Evolutionary conservation across 352 stramenopile species (phyloP).

Genomic region (Phytophthora sojae): DNA sequence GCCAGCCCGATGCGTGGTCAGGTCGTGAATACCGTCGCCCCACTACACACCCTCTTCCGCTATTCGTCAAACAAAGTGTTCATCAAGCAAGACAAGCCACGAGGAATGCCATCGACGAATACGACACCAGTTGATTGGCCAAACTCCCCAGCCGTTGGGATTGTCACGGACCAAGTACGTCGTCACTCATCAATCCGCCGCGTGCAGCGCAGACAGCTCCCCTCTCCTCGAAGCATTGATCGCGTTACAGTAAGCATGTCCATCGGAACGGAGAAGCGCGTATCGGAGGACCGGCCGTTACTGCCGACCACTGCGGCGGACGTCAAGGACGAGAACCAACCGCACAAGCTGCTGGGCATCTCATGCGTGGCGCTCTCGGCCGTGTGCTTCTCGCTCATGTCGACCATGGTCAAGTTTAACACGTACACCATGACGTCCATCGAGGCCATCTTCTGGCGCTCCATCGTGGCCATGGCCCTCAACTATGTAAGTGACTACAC

Average conservation of each 20-base stretch:
- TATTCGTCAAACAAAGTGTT: conserved; percentile 4
- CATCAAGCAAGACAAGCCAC: conserved; percentile 2
- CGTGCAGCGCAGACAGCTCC: not conserved
- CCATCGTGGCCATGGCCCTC: conserved; percentile 53
- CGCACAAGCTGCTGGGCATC: conserved; percentile 69
- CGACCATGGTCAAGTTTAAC: conserved; percentile 81
- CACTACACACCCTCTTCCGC: conserved; percentile 28
- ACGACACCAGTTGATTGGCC: conserved; percentile 21
- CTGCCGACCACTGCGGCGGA: conserved; percentile 35
- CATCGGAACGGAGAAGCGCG: conserved; percentile 30
- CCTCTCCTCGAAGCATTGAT: not conserved
- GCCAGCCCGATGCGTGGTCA: too few relatives aligned
- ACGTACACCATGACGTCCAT: conserved; percentile 83
- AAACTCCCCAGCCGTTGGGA: conserved; percentile 20
- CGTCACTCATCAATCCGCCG: conserved; percentile 26
- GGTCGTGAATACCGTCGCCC: too few relatives aligned
- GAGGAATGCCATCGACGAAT: not conserved
- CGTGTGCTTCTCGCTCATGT: conserved; percentile 88
- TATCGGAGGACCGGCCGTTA: conserved; percentile 34
- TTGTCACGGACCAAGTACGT: conserved; percentile 11
- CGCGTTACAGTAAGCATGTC: conserved; percentile 24
- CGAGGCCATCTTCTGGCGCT: conserved; percentile 85
- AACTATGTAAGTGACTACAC: conserved; percentile 59
- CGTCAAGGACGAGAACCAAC: conserved; percentile 35
- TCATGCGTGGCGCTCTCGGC: conserved; percentile 73